Conservation (phyloP, 352 stramenopile species). For the Phytophthora palmivora region DNA sequence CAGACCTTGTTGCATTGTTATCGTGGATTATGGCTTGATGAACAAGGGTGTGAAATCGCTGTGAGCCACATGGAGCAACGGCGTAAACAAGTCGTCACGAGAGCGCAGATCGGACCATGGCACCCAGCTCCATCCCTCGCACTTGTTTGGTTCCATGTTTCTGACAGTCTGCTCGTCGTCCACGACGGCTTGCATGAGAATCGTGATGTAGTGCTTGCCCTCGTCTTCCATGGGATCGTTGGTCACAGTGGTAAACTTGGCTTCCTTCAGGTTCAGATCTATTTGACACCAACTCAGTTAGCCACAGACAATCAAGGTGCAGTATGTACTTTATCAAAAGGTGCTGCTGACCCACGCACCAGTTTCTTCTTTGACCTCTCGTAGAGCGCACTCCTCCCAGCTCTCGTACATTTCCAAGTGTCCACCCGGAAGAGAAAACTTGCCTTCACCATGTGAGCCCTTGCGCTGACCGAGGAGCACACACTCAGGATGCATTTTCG, state of each 20-base stretch:
- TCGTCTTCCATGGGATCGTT: conserved; percentile 87
- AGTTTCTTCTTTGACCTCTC: conserved; percentile 87
- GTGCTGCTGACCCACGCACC: too few species aligned
- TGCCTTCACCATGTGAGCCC: conserved; percentile 78
- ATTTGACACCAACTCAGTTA: conserved; percentile 5
- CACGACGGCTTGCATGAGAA: conserved; percentile 80
- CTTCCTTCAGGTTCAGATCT: conserved; percentile 68
- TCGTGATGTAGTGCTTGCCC: conserved; percentile 88
- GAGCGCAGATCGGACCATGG: conserved; percentile 55
- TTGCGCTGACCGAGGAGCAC: conserved; percentile 80
- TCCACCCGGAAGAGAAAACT: conserved; percentile 76
- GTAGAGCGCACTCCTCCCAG: conserved; percentile 79
- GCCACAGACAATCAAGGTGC: not conserved
- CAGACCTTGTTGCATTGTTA: not conserved
- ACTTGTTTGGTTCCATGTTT: conserved; percentile 89
- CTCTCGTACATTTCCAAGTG: conserved; percentile 88
- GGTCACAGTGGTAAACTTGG: conserved; percentile 74
- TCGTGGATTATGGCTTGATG: conserved; percentile 9
- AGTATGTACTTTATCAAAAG: too few species aligned
- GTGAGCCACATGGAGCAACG: conserved; percentile 70
- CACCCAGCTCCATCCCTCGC: conserved; percentile 78
- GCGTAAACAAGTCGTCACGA: conserved; percentile 79
- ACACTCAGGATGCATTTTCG: conserved; percentile 62
- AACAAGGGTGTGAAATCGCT: conserved; percentile 62
- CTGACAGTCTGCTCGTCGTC: conserved; percentile 50